These are phyloP conservation scores for Paramecium pentaurelia DNA, from an alignment of 73 alveolate genomes.

Conservation along the genomic window DNA sequence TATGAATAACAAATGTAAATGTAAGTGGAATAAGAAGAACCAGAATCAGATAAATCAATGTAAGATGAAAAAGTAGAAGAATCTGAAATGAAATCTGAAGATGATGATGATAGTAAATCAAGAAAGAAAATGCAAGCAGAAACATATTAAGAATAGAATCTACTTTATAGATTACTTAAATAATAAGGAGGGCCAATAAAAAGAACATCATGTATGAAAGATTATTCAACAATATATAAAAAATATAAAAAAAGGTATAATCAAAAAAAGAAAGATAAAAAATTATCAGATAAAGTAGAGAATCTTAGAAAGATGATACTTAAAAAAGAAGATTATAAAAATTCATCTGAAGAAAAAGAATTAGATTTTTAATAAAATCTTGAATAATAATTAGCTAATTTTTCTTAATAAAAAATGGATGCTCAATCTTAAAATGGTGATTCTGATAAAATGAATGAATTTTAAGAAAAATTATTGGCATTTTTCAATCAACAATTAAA, in stretches of 20 bases:
- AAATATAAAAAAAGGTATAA: constrained; percentile 46
- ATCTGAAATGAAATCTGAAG: constrained; percentile 43
- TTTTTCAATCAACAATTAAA: constrained; percentile 17
- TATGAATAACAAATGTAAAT: constrained; percentile 1
- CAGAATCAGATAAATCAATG: background rate
- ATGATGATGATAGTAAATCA: constrained; percentile 43
- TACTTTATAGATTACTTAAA: constrained; percentile 18
- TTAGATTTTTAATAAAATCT: background rate
- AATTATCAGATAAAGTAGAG: constrained; percentile 40
- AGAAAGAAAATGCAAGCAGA: constrained; percentile 29
- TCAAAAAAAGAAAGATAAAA: constrained; percentile 33
- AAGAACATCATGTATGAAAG: constrained; percentile 41
- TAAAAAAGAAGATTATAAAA: constrained; percentile 6
- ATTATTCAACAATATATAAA: constrained; percentile 38
- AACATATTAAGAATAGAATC: background rate
- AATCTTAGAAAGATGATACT: constrained; percentile 38
- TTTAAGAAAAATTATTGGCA: constrained; percentile 16
- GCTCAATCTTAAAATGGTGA: constrained; percentile 19
- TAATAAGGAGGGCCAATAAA: constrained; percentile 44
- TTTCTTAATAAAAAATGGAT: background rate
- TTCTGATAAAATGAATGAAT: constrained; percentile 39
- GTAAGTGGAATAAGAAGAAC: constrained; percentile 26
- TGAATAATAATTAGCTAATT: constrained; percentile 10
- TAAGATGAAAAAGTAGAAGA: background rate
- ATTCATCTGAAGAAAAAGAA: background rate